Evolutionary conservation across 176 grass and related monocot genomes (phyloP), one percentile per base, ranked within the genome.

Genomic region (Canna indica): DNA sequence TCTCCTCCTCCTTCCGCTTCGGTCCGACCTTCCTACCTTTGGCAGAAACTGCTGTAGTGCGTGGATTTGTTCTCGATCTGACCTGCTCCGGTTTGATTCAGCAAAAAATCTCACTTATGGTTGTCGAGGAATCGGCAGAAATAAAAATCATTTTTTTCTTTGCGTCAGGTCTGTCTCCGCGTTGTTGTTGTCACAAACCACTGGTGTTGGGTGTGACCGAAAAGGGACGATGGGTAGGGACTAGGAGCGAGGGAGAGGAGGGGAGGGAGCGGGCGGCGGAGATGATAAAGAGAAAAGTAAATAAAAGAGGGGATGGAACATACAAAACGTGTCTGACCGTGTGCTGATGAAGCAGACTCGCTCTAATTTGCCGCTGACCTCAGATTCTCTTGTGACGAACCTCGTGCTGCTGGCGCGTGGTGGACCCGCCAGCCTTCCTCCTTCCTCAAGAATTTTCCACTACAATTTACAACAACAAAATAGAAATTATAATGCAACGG

Each of bases 221-320:
- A 17, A 13, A 35, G 33, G 45, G 67, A n/a, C 11, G 36, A 53
- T 7, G 24, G 14, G 38, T 28, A 30, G 29, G 50, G 26, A 28
- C 7, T 0, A 47, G 14, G 20, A 5, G 30, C 0, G 1, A 18
- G 14, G 22, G 13, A 14, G 42, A 74, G 25, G 59, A 30, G 24
- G 25, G 35, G 26, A 69, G 20, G 35, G 17, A 61, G 70, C 16
- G n/a, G 44, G 15, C 35, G 59, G 45, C 67, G 25, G 73, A 45
- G 70, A 57, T 65, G 70, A 57, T 65, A 50, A 67, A 48, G 32
- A 42, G 16, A 41, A 74, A 57, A 24, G 45, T 35, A 35, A 69
- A 42, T 20, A 30, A 46, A 46, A 28, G 31, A 36, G 48, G 35
- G 26, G 31, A 62, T 4, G 27, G 60, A 33, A n/a, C 50, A 7